These are phyloP conservation scores for Orbilia javanica DNA, from an alignment of 2,329 filamentous ascomycete species.

Conservation along the genomic window DNA sequence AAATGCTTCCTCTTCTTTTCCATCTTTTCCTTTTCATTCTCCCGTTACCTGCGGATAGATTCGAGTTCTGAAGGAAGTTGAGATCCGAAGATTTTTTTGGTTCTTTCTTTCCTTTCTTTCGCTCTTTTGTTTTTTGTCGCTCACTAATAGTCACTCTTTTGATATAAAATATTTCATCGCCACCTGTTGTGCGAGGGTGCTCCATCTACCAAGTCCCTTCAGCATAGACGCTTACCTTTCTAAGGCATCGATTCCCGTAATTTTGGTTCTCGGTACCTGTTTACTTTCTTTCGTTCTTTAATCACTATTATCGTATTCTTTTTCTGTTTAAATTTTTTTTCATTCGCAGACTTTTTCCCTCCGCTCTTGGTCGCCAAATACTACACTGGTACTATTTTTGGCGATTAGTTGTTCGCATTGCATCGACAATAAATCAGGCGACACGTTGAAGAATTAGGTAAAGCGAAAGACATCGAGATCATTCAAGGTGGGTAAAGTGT, in stretches of 20 bases:
- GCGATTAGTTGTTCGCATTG: constrained; percentile 10
- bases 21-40: constrained; percentile 30
- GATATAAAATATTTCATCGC: constrained; percentile 40
- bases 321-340: constrained; percentile 10
- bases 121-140: constrained; percentile 31
- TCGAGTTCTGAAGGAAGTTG: constrained; percentile 48
- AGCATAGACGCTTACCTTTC: constrained; percentile 45
- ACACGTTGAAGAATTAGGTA: constrained; percentile 52
- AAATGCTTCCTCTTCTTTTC: constrained; percentile 48
- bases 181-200: constrained; percentile 5
- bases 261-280: constrained; percentile 31
- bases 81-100: constrained; percentile 25
- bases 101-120: constrained; percentile 32
- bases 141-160: constrained; percentile 54
- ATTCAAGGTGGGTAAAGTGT: constrained; percentile 54
- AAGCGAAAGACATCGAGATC: constrained; percentile 28
- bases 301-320: constrained; percentile 19
- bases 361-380: constrained; percentile 34
- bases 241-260: constrained; percentile 45
- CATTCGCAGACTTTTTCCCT: constrained; percentile 19
- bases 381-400: constrained; percentile 51
- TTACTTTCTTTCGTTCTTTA: constrained; percentile 28
- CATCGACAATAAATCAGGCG: constrained; percentile 32
- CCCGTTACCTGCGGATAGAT: constrained; percentile 53
- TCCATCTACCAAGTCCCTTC: constrained; percentile 26